phyloP scores from a whole-genome alignment of 108 stramenopile genomes.

The Nitzschia palea region DNA sequence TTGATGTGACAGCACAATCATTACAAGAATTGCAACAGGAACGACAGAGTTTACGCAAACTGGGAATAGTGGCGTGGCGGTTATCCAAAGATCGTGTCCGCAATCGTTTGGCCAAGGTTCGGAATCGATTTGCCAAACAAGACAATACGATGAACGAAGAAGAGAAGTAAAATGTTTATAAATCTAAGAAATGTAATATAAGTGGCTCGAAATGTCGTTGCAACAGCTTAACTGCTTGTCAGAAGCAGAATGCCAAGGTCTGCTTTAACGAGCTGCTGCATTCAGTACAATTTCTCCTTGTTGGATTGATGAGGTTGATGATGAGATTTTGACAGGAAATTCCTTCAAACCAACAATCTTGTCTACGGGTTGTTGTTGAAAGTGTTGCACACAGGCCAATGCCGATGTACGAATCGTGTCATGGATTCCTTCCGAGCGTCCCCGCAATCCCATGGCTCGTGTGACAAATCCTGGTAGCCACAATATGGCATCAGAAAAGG shows the following conservation, averaged over 20 bases:
- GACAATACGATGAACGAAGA: too few relatives aligned
- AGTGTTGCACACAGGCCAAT: conserved; percentile 19
- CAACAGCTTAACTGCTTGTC: too few relatives aligned
- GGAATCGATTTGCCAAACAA: neutral
- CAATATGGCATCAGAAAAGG: conserved; percentile 20
- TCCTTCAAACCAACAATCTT: too few relatives aligned
- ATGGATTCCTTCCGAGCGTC: neutral
- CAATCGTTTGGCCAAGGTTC: neutral
- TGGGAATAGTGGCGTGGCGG: conserved; percentile 1
- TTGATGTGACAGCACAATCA: neutral
- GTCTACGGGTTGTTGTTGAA: neutral
- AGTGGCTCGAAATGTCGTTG: too few relatives aligned
- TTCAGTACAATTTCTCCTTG: too few relatives aligned
- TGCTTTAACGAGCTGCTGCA: too few relatives aligned
- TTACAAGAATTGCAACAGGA: conserved; percentile 8
- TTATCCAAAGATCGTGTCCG: conserved; percentile 14
- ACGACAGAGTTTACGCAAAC: conserved; percentile 1
- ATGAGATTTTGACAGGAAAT: too few relatives aligned
- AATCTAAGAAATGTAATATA: too few relatives aligned
- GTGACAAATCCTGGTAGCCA: conserved; percentile 20
- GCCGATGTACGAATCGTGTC: conserved; percentile 20
- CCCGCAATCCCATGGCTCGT: conserved; percentile 13
- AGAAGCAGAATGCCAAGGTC: too few relatives aligned
- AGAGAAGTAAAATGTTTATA: too few relatives aligned
- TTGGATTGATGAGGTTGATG: too few relatives aligned